Evolutionary conservation across 73 alveolate species (phyloP).

Genomic region (Paramecium caudatum): DNA sequence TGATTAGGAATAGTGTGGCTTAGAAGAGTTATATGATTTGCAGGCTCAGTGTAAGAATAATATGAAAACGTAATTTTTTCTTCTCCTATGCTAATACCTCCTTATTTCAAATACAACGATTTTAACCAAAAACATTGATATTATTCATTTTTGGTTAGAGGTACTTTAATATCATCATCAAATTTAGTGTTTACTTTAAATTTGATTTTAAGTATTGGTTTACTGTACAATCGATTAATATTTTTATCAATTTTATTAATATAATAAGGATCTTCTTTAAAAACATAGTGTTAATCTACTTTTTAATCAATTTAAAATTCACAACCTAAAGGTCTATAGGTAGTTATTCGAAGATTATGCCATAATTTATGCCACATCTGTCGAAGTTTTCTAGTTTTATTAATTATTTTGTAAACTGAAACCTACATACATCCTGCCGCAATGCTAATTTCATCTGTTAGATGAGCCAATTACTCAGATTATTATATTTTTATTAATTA

Average conservation of each 20-base stretch:
- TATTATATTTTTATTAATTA: background rate
- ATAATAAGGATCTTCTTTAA: conserved; percentile 31
- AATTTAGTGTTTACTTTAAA: background rate
- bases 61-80: conserved; percentile 22
- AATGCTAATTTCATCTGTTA: background rate
- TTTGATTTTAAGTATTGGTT: background rate
- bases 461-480: conserved; percentile 13
- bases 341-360: background rate
- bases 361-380: conserved; percentile 16
- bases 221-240: background rate
- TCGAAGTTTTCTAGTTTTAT: conserved; percentile 1
- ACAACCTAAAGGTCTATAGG: conserved; percentile 30
- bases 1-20: background rate
- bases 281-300: background rate
- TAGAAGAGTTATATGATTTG: conserved; percentile 23
- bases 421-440: conserved; percentile 29
- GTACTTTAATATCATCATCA: background rate
- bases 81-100: conserved; percentile 27
- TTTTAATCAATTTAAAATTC: conserved; percentile 17
- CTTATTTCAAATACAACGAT: conserved; percentile 10
- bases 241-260: conserved; percentile 21
- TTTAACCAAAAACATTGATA: conserved; percentile 36
- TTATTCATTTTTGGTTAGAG: background rate
- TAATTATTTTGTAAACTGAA: background rate
- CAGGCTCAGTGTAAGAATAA: background rate